Evolutionary conservation across 257 asterid genomes (phyloP), one percentile per base, ranked within the genome.

Genomic region (Solanum arcanum): DNA sequence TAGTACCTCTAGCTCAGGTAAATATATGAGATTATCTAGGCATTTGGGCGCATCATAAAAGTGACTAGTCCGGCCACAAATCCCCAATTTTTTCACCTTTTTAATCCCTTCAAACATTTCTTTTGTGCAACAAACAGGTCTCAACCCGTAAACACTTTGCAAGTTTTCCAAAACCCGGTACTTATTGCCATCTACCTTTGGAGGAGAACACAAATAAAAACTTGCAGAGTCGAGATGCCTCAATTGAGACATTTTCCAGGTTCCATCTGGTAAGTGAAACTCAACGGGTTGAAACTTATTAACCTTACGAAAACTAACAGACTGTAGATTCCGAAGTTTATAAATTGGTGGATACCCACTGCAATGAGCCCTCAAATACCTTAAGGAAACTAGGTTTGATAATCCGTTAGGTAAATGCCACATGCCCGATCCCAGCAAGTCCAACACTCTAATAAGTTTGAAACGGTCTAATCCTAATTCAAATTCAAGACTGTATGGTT

Each of bases 211-310:
- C 12, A 82, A 7, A 60, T 7, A 82, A 2, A 60, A 4, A 9
- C 1, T 27, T 47, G 20, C 0, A 37, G 20, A 31, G 11, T 29
- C 3, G 12, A 31, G 12, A 82, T 82, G 47, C 21, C 72, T 82
- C 29, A 82, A 16, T 5, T 47, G 72, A 29, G 72, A 7, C 86
- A 82, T 49, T 1, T 52, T 16, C 86, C 42, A 82, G 12, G 12
- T 82, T 47, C 29, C 29, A 52, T 37, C 0, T 35, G n/a, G 18
- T 20, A 73, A 9, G 59, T 47, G 59, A 13, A 1, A 0, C 5
- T 47, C 20, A 47, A 4, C 0, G 2, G 18, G 6, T 4, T 0
- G 1, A 42, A 3, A 42, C 13, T 42, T 42, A 42, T 0, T 0
- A 13, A 12, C 25, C 8, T 0, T n/a, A 20, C 23, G 25, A 20